Conservation (phyloP, 768 basidiomycete genomes). For the Hypsizygus marmoreus region DNA sequence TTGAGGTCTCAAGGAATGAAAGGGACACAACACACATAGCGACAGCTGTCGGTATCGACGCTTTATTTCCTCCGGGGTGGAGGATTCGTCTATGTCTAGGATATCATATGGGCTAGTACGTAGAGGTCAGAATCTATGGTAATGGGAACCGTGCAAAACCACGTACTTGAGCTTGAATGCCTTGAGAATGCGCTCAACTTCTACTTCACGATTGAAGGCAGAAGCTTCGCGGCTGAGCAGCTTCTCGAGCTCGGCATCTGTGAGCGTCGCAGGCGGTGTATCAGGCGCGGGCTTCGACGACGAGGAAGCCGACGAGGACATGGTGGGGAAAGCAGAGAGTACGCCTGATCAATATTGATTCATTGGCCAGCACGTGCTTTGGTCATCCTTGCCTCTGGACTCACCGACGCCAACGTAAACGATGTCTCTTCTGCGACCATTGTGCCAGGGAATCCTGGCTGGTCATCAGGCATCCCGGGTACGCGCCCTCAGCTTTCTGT, state of each 20-base stretch:
- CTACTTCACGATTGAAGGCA: slow-evolving; percentile 83
- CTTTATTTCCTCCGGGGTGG: slow-evolving; percentile 83
- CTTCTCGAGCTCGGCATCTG: slow-evolving; percentile 73
- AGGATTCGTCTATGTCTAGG: slow-evolving; percentile 73
- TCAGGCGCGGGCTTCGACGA: slow-evolving; percentile 21
- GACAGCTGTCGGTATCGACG: slow-evolving; percentile 85
- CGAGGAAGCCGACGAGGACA: slow-evolving; percentile 23
- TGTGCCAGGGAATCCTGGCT: slow-evolving; percentile 2
- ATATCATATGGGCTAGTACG: slow-evolving; percentile 88
- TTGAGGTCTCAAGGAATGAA: background rate
- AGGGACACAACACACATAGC: slow-evolving; percentile 58
- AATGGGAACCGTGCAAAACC: background rate
- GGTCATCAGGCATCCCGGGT: slow-evolving; percentile 1
- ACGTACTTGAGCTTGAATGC: slow-evolving; percentile 96
- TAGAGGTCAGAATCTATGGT: slow-evolving; percentile 9
- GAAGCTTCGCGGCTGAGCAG: slow-evolving; percentile 78
- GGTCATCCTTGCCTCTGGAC: background rate
- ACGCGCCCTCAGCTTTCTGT: background rate
- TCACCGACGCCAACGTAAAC: background rate
- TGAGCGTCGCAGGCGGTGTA: slow-evolving; percentile 14
- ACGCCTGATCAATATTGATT: background rate
- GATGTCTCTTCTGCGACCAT: slow-evolving; percentile 15
- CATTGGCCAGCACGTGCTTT: slow-evolving; percentile 12
- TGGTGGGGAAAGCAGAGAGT: slow-evolving; percentile 10
- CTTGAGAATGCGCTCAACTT: slow-evolving; percentile 88